Conservation (phyloP, 108 stramenopile genomes). For the Cyclostephanos invisitatus region DNA sequence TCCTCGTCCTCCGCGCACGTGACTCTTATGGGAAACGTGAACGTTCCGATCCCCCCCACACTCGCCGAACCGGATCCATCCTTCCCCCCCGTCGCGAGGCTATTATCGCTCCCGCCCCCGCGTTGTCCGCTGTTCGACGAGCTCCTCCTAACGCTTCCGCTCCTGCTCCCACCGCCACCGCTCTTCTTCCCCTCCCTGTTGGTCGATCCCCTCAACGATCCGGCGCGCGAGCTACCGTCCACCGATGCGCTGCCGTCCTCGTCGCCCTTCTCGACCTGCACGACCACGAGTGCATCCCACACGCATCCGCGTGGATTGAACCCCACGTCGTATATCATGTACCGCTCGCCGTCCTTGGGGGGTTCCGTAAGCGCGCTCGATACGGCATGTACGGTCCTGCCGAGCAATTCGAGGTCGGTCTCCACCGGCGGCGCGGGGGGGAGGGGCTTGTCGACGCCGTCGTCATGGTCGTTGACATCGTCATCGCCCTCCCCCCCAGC, state of each 20-base stretch:
- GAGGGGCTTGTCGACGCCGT: neutral
- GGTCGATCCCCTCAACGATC: slow-evolving; percentile 21
- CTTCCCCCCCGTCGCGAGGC: neutral
- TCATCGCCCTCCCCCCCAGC: slow-evolving; percentile 1
- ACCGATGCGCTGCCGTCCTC: slow-evolving; percentile 20
- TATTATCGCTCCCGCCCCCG: neutral
- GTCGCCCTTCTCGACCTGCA: slow-evolving; percentile 18
- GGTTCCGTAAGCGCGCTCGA: slow-evolving; percentile 42
- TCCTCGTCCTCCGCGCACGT: slow-evolving; percentile 51
- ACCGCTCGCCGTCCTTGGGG: slow-evolving; percentile 34
- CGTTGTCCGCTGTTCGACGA: too few relatives aligned
- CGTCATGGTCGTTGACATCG: slow-evolving; percentile 7
- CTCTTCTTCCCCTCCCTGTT: neutral
- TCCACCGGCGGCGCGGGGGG: slow-evolving; percentile 12
- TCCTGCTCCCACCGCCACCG: neutral
- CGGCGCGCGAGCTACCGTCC: neutral
- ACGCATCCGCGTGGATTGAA: slow-evolving; percentile 55
- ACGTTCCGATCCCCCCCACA: slow-evolving; percentile 23
- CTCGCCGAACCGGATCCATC: slow-evolving; percentile 7
- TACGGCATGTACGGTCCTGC: slow-evolving; percentile 48
- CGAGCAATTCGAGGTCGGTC: slow-evolving; percentile 43
- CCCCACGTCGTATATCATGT: slow-evolving; percentile 41
- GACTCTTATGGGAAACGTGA: slow-evolving; percentile 49
- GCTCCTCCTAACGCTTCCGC: neutral
- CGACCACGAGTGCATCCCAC: slow-evolving; percentile 48